Evolutionary conservation across 179 eudicot genomes (phyloP).

Genomic region (Actinidia arguta): DNA sequence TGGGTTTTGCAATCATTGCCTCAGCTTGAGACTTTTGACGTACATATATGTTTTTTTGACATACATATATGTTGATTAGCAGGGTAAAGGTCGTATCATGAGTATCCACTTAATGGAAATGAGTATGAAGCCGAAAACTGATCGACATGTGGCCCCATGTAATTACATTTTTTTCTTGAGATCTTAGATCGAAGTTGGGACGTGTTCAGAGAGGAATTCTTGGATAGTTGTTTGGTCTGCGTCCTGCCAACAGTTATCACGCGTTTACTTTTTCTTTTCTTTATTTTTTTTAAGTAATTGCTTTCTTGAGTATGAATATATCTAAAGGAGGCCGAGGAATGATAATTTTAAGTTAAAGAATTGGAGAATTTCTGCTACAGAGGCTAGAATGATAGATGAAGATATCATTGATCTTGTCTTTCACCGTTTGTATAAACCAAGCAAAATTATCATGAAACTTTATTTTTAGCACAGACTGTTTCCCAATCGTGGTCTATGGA

Average conservation of each 20-base stretch:
- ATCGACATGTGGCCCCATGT: background rate
- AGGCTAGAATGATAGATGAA: slow-evolving; percentile 11
- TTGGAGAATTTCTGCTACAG: background rate
- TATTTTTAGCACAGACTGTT: background rate
- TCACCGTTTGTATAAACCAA: background rate
- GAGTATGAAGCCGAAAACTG: background rate
- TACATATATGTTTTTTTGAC: no score
- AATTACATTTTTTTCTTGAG: background rate
- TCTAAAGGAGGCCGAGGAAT: slow-evolving; percentile 9
- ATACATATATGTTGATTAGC: background rate
- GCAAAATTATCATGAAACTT: background rate
- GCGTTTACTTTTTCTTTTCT: background rate
- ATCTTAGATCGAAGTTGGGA: background rate
- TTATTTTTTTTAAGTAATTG: background rate
- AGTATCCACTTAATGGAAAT: background rate
- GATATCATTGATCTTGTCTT: slow-evolving; percentile 6
- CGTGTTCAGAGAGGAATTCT: slow-evolving; percentile 1
- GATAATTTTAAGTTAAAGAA: background rate
- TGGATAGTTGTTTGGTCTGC: background rate
- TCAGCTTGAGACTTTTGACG: background rate
- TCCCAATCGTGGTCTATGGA: background rate
- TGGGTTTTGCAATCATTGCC: background rate
- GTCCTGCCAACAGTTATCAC: background rate
- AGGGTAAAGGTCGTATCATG: background rate
- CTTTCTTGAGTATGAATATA: slow-evolving; percentile 1